Conservation (phyloP, 805 yeast species). For the Saccharomyces paradoxus region DNA sequence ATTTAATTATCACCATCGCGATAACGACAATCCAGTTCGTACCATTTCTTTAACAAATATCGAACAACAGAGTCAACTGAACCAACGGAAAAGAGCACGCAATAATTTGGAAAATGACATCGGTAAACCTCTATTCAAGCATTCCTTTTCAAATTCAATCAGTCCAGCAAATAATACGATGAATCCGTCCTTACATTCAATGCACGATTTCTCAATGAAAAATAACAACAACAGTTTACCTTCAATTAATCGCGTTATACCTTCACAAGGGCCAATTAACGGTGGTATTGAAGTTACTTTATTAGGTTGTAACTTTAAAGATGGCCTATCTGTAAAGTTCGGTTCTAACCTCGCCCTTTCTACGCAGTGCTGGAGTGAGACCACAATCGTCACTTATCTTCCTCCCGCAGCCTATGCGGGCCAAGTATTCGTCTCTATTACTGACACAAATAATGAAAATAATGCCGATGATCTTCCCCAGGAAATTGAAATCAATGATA, state of each 20-base stretch:
- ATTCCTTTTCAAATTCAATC: neutral
- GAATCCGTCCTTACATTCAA: neutral
- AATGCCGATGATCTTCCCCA: neutral
- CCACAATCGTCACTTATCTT: constrained; percentile 85
- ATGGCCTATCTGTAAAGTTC: constrained; percentile 76
- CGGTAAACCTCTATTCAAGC: neutral
- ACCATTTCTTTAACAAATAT: neutral
- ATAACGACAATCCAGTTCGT: neutral
- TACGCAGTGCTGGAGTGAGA: constrained; percentile 93
- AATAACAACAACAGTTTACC: constrained; percentile 32
- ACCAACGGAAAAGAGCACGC: constrained; percentile 17
- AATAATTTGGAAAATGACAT: neutral
- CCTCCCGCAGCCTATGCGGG: constrained; percentile 91
- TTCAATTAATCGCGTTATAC: constrained; percentile 76
- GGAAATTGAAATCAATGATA: constrained; percentile 15
- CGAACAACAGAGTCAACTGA: neutral
- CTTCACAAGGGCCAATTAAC: constrained; percentile 89
- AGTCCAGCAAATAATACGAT: neutral
- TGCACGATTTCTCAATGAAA: constrained; percentile 23
- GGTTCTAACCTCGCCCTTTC: constrained; percentile 74
- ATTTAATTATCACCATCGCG: constrained; percentile 9
- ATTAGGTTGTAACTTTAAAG: constrained; percentile 77
- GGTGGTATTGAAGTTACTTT: constrained; percentile 96
- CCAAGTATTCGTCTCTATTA: constrained; percentile 83
- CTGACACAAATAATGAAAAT: constrained; percentile 33